Conservation (phyloP, 768 basidiomycete species). For the Lactarius indigo region DNA sequence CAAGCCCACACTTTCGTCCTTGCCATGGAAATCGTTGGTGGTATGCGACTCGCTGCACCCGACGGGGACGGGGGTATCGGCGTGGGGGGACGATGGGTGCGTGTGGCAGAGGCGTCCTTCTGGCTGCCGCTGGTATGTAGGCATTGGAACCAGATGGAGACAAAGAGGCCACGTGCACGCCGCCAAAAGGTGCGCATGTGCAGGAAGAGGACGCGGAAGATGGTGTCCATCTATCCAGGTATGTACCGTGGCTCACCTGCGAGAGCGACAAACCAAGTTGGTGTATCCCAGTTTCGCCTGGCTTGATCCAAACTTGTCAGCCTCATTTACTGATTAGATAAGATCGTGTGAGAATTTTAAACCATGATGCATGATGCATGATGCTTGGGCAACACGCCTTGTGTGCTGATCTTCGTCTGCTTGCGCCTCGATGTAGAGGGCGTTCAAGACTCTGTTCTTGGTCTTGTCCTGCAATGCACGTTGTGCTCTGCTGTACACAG, state of each 20-base stretch:
- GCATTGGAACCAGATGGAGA: constrained; percentile 1
- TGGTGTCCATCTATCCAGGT: constrained; percentile 6
- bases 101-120: background rate
- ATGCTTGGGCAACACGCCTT: background rate
- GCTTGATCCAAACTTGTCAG: background rate
- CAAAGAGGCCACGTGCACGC: constrained; percentile 14
- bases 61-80: background rate
- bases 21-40: background rate
- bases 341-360: background rate
- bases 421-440: background rate
- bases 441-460: background rate
- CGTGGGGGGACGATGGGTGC: background rate
- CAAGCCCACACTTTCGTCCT: constrained; percentile 11
- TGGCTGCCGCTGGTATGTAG: background rate
- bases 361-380: background rate
- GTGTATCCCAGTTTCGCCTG: background rate
- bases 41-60: background rate
- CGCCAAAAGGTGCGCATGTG: constrained; percentile 20
- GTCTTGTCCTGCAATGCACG: background rate
- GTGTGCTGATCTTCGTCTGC: background rate
- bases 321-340: constrained; percentile 1
- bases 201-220: constrained; percentile 14
- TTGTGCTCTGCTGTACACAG: background rate
- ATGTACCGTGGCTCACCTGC: background rate
- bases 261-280: background rate